Percentiles rank a stretch among this genome's conserved stretches.
These are phyloP conservation scores for fission yeast (Schizosaccharomyces pombe) DNA, from an alignment of 805 yeast species.

Conservation along the genomic window ASM294v3 CU329670.1:2417501-2418000, in stretches of 20 bases:
- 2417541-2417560: slow-evolving; percentile 65
- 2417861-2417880: slow-evolving; percentile 47
- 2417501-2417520: slow-evolving; percentile 63
- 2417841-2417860: slow-evolving; percentile 84
- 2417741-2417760: slow-evolving; percentile 78
- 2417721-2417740: slow-evolving; percentile 74
- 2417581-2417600: slow-evolving; percentile 45
- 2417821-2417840: slow-evolving; percentile 62
- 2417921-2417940: slow-evolving; percentile 92
- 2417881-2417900: slow-evolving; percentile 60
- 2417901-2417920: slow-evolving; percentile 87
- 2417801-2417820: slow-evolving; percentile 44
- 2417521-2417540: slow-evolving; percentile 45
- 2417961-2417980: slow-evolving; percentile 83
- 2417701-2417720: slow-evolving; percentile 65
- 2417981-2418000: slow-evolving; percentile 85
- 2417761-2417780: slow-evolving; percentile 31
- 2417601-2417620: slow-evolving; percentile 64
- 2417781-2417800: slow-evolving; percentile 42
- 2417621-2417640: slow-evolving; percentile 78
- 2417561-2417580: slow-evolving; percentile 58
- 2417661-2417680: slow-evolving; percentile 90
- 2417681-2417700: slow-evolving; percentile 84
- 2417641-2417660: slow-evolving; percentile 89
- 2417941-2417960: slow-evolving; percentile 57